Evolutionary conservation across 805 yeast species (phyloP), one percentile per base, ranked within the genome.

Genomic region (Kregervanrija delftensis): DNA sequence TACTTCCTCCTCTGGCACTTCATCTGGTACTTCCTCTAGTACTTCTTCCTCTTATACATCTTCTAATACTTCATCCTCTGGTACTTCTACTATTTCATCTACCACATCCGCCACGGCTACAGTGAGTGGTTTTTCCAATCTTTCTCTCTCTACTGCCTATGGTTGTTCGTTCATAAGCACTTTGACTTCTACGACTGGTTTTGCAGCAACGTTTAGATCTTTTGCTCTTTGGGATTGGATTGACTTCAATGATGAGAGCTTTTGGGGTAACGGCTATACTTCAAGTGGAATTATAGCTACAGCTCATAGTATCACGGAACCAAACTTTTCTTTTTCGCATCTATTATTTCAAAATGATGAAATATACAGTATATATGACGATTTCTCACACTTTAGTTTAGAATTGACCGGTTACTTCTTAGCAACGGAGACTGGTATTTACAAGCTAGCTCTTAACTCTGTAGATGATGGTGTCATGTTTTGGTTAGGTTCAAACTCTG

Each of bases 391-490:
- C 5, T 17, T 17, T 5, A 17, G 22, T 17, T 17, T 17, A 17
- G 22, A 17, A 17, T 17, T 17, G 22, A 17, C 22, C 5, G 22
- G 22, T 17, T 17, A 17, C 22, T 17, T 33, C 5, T 33, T 33
- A 33, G 35, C 35, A 3, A 5, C 3, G 4, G 35, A 33, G 5
- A 33, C 43, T 35, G 44, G 44, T 44, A 30, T 44, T 32, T 41
- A 40, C 16, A 30, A 30, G 2, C 32, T 44, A 15, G 4, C 5
- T 8, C 14, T 42, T 17, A 38, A 42, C 22, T 1, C 12, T 2
- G 32, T 37, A 15, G 44, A 41, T 35, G 48, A 41, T 30, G 42
- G 43, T 38, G 40, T 40, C 13, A 39, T 41, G 48, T n/a, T 42
- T 5, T 45, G 40, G 40, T 11, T 45, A 11, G 48, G 39, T 11